Evolutionary conservation across 2,329 filamentous ascomycete species (phyloP), one percentile per base, ranked within the genome.

Genomic region (Colletotrichum karsti): DNA sequence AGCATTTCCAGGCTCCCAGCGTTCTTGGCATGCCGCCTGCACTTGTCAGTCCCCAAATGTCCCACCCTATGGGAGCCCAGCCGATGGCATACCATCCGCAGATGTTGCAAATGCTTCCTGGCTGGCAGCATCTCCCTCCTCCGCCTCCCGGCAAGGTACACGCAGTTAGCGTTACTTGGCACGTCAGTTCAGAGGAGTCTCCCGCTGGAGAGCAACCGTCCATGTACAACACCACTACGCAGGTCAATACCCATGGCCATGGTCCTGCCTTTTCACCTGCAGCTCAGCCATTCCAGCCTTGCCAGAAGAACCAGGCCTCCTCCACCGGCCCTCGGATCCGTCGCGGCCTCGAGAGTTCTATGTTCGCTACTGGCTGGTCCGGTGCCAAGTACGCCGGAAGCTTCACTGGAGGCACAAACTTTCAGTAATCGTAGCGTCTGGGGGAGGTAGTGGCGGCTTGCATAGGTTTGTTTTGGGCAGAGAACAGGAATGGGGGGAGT

Each of bases 151-250:
- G 54, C 4, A 15, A 54, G 2, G 15, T 68, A 12, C 44, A 53
- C 20, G 54, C 65, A 5, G 18, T 68, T 10, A 65, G 44, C 28
- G 28, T 68, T n/a, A 68, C 65, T 15, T 68, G 64, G 18, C 65
- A 68, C 39, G 41, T 68, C 22, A 67, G 54, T 24, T 15, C 33
- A 13, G 33, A 54, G 3, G 22, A 13, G 7, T 24, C 26, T 13
- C n/a, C 37, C 2, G 12, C 44, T 1, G 30, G 10, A 5, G 18
- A n/a, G 12, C 13, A 18, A 7, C 46, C 46, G 15, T 28, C 26
- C 26, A 18, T 39, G 26, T 46, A 51, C 9, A 26, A 51, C 46
- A 51, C 13, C 24, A 51, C 46, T 2, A 48, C 44, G 15, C 28
- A 30, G 9, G n/a, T 35, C 33, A 37, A n/a, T 35, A 55, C 39